Evolutionary conservation across 1,284 basidiomycete genomes (phyloP).

Genomic region (Flammula alnicola): DNA sequence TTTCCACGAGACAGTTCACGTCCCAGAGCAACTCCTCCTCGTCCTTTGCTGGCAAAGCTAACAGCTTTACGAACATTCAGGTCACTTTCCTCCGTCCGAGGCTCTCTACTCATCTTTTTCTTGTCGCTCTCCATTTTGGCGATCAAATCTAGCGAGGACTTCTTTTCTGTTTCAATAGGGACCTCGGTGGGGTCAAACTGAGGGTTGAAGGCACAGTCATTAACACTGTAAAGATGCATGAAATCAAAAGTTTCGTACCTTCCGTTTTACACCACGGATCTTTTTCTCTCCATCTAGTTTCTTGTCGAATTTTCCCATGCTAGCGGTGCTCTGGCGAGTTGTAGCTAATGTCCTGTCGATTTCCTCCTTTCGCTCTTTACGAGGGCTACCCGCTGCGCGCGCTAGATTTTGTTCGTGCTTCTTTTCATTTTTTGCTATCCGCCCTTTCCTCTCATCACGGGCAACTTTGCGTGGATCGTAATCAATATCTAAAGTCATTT

Average conservation of each 20-base stretch:
- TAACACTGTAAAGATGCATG: neutral
- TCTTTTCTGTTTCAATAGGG: conserved; percentile 70
- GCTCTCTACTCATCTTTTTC: conserved; percentile 62
- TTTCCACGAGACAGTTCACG: conserved; percentile 35
- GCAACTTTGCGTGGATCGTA: conserved; percentile 81
- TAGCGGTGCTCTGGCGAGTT: conserved; percentile 87
- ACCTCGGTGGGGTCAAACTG: conserved; percentile 85
- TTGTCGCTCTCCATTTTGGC: conserved; percentile 76
- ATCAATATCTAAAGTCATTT: conserved; percentile 58
- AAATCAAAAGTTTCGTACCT: conserved; percentile 54
- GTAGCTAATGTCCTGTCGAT: conserved; percentile 82
- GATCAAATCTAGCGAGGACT: conserved; percentile 75
- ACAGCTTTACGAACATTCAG: conserved; percentile 90
- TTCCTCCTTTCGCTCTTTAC: conserved; percentile 68
- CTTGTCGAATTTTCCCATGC: conserved; percentile 92
- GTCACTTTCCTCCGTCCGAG: conserved; percentile 51
- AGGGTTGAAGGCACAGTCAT: neutral
- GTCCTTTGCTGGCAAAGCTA: conserved; percentile 72
- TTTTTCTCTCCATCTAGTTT: conserved; percentile 92
- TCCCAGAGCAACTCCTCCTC: conserved; percentile 63
- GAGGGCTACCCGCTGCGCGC: conserved; percentile 48
- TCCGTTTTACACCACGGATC: conserved; percentile 87
- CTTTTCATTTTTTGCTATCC: conserved; percentile 85
- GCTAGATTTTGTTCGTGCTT: conserved; percentile 84
- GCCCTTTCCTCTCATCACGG: conserved; percentile 78